Evolutionary conservation across 148 eudicot genomes (phyloP).

Genomic region (Arbutus unedo): DNA sequence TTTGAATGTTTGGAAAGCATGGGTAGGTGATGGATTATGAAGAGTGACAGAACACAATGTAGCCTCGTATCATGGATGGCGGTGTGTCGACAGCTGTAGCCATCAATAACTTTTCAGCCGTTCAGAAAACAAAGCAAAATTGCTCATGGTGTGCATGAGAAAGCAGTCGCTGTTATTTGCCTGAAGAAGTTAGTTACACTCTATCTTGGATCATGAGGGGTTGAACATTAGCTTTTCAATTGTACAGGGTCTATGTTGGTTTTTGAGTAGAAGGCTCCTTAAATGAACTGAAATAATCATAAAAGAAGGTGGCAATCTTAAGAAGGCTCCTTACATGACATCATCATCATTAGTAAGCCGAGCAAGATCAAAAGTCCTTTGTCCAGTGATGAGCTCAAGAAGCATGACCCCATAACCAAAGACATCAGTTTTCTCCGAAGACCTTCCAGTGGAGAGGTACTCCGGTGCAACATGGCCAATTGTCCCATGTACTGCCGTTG

Average conservation of each 20-base stretch:
- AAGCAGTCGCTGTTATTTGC: neutral
- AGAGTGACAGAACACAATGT: too few species aligned
- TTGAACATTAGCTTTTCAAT: neutral
- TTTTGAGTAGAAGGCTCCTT: neutral
- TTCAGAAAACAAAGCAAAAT: neutral
- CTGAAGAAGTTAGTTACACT: neutral
- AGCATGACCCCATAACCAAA: constrained; percentile 71
- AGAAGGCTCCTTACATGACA: constrained; percentile 16
- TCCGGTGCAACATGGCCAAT: constrained; percentile 72
- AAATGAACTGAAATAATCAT: neutral
- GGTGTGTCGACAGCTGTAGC: too few species aligned
- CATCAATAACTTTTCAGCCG: too few species aligned
- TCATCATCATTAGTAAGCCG: constrained; percentile 57
- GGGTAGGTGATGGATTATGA: too few species aligned
- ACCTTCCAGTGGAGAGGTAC: constrained; percentile 55
- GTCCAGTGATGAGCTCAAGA: constrained; percentile 64
- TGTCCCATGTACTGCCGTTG: constrained; percentile 60
- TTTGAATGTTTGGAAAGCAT: too few species aligned
- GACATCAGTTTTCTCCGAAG: constrained; percentile 62
- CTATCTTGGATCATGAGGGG: neutral
- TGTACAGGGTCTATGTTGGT: neutral
- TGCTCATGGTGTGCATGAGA: neutral
- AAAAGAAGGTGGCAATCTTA: neutral
- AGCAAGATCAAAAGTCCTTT: constrained; percentile 63
- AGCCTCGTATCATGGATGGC: too few species aligned